Percentiles rank a stretch among this genome's conserved stretches.
These are phyloP conservation scores for Eucalyptus rudis DNA, from an alignment of 345 rosid genomes.

Conservation along the genomic window DNA sequence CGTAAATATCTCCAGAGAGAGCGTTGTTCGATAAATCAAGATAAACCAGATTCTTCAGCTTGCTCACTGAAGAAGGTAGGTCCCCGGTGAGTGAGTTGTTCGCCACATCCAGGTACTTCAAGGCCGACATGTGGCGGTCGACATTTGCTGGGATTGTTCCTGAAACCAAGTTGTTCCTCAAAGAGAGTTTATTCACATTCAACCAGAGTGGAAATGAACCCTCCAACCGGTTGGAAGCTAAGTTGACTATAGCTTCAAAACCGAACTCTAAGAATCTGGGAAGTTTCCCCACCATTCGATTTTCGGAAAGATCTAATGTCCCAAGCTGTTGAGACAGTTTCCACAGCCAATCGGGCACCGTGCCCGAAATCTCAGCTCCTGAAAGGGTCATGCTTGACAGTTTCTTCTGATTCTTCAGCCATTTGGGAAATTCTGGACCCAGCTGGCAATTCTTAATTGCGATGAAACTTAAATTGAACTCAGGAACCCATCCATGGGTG, in stretches of 20 bases:
- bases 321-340: neutral
- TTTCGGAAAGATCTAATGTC: constrained; percentile 6
- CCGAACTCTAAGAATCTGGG: neutral
- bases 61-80: neutral
- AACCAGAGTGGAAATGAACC: neutral
- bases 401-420: constrained; percentile 3
- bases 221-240: neutral
- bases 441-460: neutral
- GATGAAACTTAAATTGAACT: neutral
- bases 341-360: constrained; percentile 10
- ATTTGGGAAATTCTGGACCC: constrained; percentile 5
- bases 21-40: constrained; percentile 2
- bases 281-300: neutral
- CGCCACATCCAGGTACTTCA: neutral
- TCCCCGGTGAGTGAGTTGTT: neutral
- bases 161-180: neutral
- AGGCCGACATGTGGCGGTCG: neutral
- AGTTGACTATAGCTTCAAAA: neutral
- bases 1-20: constrained; percentile 5
- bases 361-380: neutral
- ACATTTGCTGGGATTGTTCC: neutral
- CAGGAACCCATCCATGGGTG: constrained; percentile 1
- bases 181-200: neutral
- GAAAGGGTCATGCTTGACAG: neutral
- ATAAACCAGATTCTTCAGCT: neutral